Conservation (phyloP, 2,329 filamentous ascomycete genomes). For the Cercospora zeae-maydis region DNA sequence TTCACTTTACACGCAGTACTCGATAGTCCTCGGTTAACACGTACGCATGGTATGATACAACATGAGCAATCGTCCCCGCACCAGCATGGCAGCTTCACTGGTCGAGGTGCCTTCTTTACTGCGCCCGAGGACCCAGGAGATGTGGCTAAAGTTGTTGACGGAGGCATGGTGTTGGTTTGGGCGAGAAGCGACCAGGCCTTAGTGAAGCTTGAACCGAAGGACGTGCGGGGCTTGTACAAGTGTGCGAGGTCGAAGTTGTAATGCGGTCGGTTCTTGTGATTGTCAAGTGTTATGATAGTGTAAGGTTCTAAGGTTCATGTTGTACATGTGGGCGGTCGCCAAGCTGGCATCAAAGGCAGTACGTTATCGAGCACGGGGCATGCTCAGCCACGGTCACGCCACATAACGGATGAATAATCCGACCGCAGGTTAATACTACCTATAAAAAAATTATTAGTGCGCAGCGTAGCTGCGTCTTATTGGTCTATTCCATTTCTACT, state of each 20-base stretch:
- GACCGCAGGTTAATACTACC: too few relatives aligned
- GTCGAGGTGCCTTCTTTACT: conserved; percentile 23
- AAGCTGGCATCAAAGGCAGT: too few relatives aligned
- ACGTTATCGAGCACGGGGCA: too few relatives aligned
- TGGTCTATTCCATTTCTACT: too few relatives aligned
- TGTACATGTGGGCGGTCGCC: too few relatives aligned
- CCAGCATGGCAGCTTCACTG: conserved; percentile 36
- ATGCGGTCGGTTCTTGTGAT: too few relatives aligned
- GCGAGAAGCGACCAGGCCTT: not conserved
- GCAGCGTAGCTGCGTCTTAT: too few relatives aligned
- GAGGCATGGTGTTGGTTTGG: conserved; percentile 27
- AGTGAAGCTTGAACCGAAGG: not conserved
- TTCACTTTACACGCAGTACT: not conserved
- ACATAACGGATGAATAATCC: too few relatives aligned
- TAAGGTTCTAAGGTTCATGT: too few relatives aligned
- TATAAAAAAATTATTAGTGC: too few relatives aligned
- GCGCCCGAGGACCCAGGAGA: conserved; percentile 21
- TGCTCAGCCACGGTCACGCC: too few relatives aligned
- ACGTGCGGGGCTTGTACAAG: not conserved
- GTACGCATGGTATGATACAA: conserved; percentile 24
- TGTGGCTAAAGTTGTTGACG: conserved; percentile 27
- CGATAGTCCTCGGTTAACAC: not conserved
- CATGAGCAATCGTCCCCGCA: conserved; percentile 29
- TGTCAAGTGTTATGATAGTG: not conserved
- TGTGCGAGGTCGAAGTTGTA: too few relatives aligned